Conservation (phyloP, 2,329 filamentous ascomycete genomes). For the Nothopassalora personata region DNA sequence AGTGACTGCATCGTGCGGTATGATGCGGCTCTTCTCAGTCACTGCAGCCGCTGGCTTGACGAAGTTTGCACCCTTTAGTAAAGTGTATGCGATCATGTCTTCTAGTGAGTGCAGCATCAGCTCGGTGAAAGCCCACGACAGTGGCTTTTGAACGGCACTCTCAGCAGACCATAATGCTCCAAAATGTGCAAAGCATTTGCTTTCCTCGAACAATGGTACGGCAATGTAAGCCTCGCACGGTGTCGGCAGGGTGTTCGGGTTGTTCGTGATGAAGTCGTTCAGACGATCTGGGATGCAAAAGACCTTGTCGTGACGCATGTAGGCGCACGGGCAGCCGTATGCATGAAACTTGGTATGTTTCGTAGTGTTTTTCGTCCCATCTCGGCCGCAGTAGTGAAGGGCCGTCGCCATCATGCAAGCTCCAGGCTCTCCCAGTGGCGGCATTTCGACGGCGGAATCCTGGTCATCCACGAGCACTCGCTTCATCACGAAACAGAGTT, state of each 20-base stretch:
- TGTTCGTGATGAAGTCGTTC: slow-evolving; percentile 53
- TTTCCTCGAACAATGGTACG: slow-evolving; percentile 59
- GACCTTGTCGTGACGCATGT: slow-evolving; percentile 68
- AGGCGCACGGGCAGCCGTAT: slow-evolving; percentile 59
- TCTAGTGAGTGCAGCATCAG: slow-evolving; percentile 64
- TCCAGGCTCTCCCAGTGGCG: slow-evolving; percentile 55
- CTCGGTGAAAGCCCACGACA: slow-evolving; percentile 64
- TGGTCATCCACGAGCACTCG: slow-evolving; percentile 56
- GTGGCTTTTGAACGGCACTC: slow-evolving; percentile 49
- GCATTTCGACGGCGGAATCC: slow-evolving; percentile 54
- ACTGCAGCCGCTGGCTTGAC: slow-evolving; percentile 25
- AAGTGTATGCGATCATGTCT: slow-evolving; percentile 57
- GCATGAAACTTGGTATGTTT: slow-evolving; percentile 60
- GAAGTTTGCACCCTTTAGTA: slow-evolving; percentile 51
- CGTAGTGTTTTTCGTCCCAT: slow-evolving; percentile 49
- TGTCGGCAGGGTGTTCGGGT: slow-evolving; percentile 57
- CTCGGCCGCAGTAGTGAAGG: slow-evolving; percentile 59
- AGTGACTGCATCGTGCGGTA: slow-evolving; percentile 53
- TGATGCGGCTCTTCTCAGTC: slow-evolving; percentile 39
- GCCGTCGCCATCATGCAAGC: slow-evolving; percentile 61
- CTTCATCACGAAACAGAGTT: slow-evolving; percentile 65
- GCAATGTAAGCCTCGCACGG: slow-evolving; percentile 62
- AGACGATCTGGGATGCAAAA: slow-evolving; percentile 62
- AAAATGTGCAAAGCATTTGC: slow-evolving; percentile 64
- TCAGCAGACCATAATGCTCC: slow-evolving; percentile 66